A percentile compares a stretch with the other conserved stretches of the same genome.
Evolutionary conservation across 2,329 filamentous ascomycete genomes (phyloP).

Genomic region (Fusarium chlamydosporum): DNA sequence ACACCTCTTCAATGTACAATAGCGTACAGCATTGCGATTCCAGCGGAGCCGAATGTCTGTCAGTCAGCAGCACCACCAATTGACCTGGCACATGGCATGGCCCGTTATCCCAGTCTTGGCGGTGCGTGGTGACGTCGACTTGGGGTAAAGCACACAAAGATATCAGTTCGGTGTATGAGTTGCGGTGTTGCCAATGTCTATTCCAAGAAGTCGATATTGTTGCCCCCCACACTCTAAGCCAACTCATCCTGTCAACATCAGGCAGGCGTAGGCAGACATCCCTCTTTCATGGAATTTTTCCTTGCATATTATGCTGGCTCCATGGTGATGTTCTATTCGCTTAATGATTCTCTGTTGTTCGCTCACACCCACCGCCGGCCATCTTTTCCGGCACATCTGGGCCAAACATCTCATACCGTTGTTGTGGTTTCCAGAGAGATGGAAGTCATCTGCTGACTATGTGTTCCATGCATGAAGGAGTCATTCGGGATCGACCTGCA

Average conservation of each 20-base stretch:
- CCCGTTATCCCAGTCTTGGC: constrained; percentile 41
- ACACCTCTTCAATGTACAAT: constrained; percentile 34
- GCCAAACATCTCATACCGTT: constrained; percentile 29
- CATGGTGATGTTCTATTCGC: constrained; percentile 33
- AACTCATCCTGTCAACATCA: constrained; percentile 25
- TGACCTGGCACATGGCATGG: constrained; percentile 43
- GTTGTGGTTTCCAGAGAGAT: constrained; percentile 31
- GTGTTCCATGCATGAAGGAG: constrained; percentile 45
- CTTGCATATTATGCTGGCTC: constrained; percentile 25
- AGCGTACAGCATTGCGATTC: constrained; percentile 23
- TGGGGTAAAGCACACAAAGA: constrained; percentile 38
- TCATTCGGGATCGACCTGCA: constrained; percentile 49
- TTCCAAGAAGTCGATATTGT: constrained; percentile 23
- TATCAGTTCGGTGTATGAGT: constrained; percentile 42
- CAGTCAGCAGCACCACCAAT: constrained; percentile 36
- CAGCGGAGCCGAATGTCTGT: constrained; percentile 37
- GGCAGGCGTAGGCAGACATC: constrained; percentile 14
- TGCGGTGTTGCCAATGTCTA: constrained; percentile 34
- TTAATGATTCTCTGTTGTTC: constrained; percentile 23
- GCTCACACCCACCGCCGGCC: constrained; percentile 23
- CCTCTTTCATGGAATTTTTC: constrained; percentile 24
- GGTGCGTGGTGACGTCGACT: constrained; percentile 49
- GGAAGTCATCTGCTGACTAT: constrained; percentile 46
- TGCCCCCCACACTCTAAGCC: constrained; percentile 28
- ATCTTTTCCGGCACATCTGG: constrained; percentile 18